Conservation (phyloP, 441 rosid genomes). For the Populus hybrid region DNA sequence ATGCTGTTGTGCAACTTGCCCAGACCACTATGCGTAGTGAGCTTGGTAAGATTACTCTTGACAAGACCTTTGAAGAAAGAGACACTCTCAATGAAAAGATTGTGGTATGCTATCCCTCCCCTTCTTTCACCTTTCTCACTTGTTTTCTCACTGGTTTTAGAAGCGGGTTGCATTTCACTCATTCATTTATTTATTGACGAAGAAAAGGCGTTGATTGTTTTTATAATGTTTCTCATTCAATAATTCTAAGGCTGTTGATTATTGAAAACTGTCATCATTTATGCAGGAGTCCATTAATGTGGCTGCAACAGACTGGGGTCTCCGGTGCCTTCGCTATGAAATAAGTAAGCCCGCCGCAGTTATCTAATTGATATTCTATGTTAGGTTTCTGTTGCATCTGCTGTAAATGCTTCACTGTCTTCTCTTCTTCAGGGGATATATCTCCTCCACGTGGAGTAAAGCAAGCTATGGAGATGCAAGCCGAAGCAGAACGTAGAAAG, state of each 20-base stretch:
- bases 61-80: conserved; percentile 92
- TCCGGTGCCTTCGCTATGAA: conserved; percentile 91
- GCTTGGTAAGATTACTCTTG: conserved; percentile 93
- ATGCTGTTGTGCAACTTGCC: conserved; percentile 89
- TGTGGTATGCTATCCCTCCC: conserved; percentile 49
- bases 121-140: not conserved
- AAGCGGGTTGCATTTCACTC: not conserved
- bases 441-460: conserved; percentile 91
- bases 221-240: not conserved
- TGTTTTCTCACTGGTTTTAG: not conserved
- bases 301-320: conserved; percentile 93
- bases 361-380: not conserved
- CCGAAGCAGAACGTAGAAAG: conserved; percentile 96
- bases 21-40: conserved; percentile 99
- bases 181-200: not conserved
- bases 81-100: conserved; percentile 92
- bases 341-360: conserved; percentile 51
- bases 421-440: conserved; percentile 74
- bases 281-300: conserved; percentile 84
- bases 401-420: not conserved
- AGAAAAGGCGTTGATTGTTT: not conserved
- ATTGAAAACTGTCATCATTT: conserved; percentile 3
- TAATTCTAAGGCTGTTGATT: not conserved
- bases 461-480: conserved; percentile 99
- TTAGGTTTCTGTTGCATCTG: not conserved